phyloP scores from a whole-genome alignment of 163 green algal genomes.

The Chlorella variabilis region DNA sequence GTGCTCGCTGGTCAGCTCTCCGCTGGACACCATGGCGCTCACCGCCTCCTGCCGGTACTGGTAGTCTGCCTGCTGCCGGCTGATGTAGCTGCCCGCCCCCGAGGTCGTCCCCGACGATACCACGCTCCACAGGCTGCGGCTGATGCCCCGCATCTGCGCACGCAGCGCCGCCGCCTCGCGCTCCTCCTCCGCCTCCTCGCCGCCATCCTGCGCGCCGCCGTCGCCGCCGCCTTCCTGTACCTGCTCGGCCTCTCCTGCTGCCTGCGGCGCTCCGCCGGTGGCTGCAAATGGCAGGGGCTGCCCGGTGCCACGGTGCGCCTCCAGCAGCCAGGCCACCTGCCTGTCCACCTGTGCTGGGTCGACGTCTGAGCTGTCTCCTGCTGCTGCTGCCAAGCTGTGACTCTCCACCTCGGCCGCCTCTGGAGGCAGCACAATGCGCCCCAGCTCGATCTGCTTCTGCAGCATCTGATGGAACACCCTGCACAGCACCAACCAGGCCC shows the following conservation, averaged over 20 bases:
- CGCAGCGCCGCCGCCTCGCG: background rate
- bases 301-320: background rate
- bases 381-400: background rate
- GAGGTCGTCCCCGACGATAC: background rate
- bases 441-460: conserved; percentile 37
- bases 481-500: background rate
- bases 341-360: background rate
- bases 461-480: conserved; percentile 31
- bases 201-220: background rate
- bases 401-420: background rate
- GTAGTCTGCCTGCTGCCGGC: background rate
- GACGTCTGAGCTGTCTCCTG: background rate
- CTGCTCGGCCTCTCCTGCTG: background rate
- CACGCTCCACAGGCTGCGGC: conserved; percentile 4
- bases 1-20: conserved; percentile 12
- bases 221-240: background rate
- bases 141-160: conserved; percentile 18
- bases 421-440: conserved; percentile 7
- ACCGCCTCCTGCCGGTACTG: background rate
- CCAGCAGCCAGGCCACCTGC: conserved; percentile 16
- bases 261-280: too few relatives aligned
- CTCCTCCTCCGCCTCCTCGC: background rate
- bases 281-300: background rate
- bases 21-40: background rate
- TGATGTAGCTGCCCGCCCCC: background rate